These are phyloP conservation scores for Fusarium sp. DNA, from an alignment of 2,329 filamentous ascomycete species.

Conservation along the genomic window DNA sequence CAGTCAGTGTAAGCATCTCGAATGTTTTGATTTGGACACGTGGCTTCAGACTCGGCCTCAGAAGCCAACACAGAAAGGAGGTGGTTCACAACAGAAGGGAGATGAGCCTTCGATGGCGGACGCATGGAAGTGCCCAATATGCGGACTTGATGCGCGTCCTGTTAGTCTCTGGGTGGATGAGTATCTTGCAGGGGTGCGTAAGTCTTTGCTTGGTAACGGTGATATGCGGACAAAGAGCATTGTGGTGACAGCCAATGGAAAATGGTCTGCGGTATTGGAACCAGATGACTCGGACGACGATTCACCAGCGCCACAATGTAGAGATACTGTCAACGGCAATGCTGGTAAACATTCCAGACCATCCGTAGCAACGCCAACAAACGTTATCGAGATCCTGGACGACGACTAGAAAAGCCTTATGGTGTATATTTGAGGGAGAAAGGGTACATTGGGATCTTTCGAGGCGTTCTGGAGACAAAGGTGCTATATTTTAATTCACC, in stretches of 20 bases:
- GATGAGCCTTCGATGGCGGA: slow-evolving; percentile 71
- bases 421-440: background rate
- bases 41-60: slow-evolving; percentile 78
- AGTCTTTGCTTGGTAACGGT: slow-evolving; percentile 57
- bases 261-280: slow-evolving; percentile 53
- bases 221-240: slow-evolving; percentile 50
- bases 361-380: slow-evolving; percentile 10
- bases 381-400: slow-evolving; percentile 50
- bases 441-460: background rate
- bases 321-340: slow-evolving; percentile 3
- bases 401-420: slow-evolving; percentile 31
- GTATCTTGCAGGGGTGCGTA: slow-evolving; percentile 75
- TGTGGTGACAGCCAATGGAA: slow-evolving; percentile 49
- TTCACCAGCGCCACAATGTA: slow-evolving; percentile 27
- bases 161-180: slow-evolving; percentile 77
- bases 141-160: slow-evolving; percentile 81
- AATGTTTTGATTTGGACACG: slow-evolving; percentile 90
- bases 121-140: slow-evolving; percentile 90
- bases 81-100: slow-evolving; percentile 19
- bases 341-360: slow-evolving; percentile 25
- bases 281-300: slow-evolving; percentile 49
- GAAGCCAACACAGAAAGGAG: slow-evolving; percentile 52
- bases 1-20: slow-evolving; percentile 76
- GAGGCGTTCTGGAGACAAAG: slow-evolving; percentile 34
- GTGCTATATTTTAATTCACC: slow-evolving; percentile 2